These are phyloP conservation scores for Blastobotrys ciferrii DNA, from an alignment of 1,139 yeast species.

Conservation along the genomic window DNA sequence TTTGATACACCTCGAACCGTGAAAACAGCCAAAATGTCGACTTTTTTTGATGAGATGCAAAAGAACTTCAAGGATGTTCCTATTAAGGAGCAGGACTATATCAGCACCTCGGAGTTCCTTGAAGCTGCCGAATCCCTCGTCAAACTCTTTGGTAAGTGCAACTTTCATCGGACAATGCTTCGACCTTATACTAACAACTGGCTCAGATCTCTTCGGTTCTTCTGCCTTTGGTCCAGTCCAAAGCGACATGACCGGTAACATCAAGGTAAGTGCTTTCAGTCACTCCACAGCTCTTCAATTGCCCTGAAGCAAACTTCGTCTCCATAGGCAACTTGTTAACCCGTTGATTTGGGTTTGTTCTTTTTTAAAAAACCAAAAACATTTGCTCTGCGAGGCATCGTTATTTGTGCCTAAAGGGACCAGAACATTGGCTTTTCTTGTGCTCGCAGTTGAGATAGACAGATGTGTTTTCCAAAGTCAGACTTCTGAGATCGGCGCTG, in stretches of 20 bases:
- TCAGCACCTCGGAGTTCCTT: conserved; percentile 71
- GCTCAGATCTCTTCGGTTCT: conserved; percentile 64
- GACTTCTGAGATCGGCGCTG: too few relatives aligned
- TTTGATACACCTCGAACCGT: not conserved
- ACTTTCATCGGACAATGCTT: too few relatives aligned
- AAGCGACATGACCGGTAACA: conserved; percentile 85
- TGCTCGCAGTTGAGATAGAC: too few relatives aligned
- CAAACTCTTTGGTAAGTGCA: conserved; percentile 66
- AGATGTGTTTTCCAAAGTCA: too few relatives aligned
- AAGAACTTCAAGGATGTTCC: conserved; percentile 75
- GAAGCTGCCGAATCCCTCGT: conserved; percentile 85
- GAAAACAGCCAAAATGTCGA: conserved; percentile 17
- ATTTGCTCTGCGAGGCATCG: too few relatives aligned
- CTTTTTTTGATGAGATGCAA: conserved; percentile 78
- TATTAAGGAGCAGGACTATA: conserved; percentile 48
- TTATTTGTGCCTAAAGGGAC: too few relatives aligned
- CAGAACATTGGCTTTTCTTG: too few relatives aligned
- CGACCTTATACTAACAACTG: not conserved
- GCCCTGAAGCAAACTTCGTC: too few relatives aligned
- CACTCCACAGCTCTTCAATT: too few relatives aligned
- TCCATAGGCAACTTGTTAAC: too few relatives aligned
- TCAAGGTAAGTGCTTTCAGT: conserved; percentile 45
- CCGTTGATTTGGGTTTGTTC: too few relatives aligned
- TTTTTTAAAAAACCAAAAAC: too few relatives aligned
- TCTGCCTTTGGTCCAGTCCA: conserved; percentile 84